These are phyloP conservation scores for Colletotrichum cordylinicola DNA, from an alignment of 2,329 filamentous ascomycete genomes.

Conservation along the genomic window DNA sequence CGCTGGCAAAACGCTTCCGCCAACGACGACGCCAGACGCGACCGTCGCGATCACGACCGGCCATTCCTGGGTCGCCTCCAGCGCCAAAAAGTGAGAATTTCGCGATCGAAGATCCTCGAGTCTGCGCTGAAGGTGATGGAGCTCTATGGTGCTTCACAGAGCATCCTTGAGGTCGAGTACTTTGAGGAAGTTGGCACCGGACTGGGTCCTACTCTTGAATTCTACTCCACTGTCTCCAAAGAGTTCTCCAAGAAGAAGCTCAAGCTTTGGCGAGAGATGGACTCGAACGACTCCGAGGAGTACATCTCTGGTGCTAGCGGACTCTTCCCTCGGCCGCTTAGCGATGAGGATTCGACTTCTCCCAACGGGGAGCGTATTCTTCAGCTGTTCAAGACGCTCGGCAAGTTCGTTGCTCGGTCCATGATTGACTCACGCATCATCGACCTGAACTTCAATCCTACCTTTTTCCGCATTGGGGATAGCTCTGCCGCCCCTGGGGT, in stretches of 20 bases:
- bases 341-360: conserved; percentile 73
- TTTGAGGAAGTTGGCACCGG: conserved; percentile 98
- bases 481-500: conserved; percentile 64
- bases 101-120: conserved; percentile 90
- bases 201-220: conserved; percentile 92
- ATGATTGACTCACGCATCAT: conserved; percentile 99
- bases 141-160: conserved; percentile 94
- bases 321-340: conserved; percentile 91
- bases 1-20: conserved; percentile 94
- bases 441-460: conserved; percentile 95
- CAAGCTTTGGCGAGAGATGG: conserved; percentile 94
- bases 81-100: conserved; percentile 97
- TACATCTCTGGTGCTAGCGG: conserved; percentile 86
- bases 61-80: conserved; percentile 91
- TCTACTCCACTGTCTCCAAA: conserved; percentile 96
- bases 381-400: conserved; percentile 89
- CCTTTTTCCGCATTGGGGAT: conserved; percentile 94
- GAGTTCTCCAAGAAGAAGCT: conserved; percentile 98
- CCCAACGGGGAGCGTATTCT: conserved; percentile 88
- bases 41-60: conserved; percentile 81
- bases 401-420: conserved; percentile 95
- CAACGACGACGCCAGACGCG: conserved; percentile 79
- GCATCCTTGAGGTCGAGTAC: conserved; percentile 95
- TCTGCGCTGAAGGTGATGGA: conserved; percentile 99
- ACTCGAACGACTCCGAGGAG: conserved; percentile 74